Percentiles rank a stretch among this genome's conserved stretches.
Conservation (phyloP, 257 asterid species). For the Primulina eburnea region DNA sequence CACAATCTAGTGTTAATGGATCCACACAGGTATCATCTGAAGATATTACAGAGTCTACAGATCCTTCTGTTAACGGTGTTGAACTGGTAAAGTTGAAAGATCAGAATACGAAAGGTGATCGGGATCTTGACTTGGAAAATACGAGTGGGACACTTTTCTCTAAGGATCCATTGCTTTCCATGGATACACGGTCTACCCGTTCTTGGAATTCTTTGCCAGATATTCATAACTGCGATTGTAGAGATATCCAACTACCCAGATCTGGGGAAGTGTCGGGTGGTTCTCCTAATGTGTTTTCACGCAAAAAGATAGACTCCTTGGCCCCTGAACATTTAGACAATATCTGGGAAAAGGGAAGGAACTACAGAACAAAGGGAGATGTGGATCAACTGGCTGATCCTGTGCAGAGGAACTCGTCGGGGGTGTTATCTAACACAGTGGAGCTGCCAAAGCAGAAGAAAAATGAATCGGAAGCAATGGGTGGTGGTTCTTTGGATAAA, state of each 20-base stretch:
- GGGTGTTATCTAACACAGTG: conserved; percentile 44
- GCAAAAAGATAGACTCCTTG: conserved; percentile 68
- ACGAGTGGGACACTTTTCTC: conserved; percentile 37
- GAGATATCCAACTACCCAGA: conserved; percentile 41
- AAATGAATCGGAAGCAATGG: conserved; percentile 25
- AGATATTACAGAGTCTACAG: conserved; percentile 48
- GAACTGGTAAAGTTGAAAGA: conserved; percentile 86
- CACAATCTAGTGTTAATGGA: conserved; percentile 45
- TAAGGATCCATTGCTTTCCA: conserved; percentile 91
- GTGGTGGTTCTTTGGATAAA: conserved; percentile 21
- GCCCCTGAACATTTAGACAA: conserved; percentile 93
- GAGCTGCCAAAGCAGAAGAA: conserved; percentile 47
- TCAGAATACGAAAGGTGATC: conserved; percentile 33
- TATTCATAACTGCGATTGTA: conserved; percentile 45
- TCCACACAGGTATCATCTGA: conserved; percentile 47
- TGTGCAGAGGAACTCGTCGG: conserved; percentile 35
- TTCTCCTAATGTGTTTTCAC: conserved; percentile 62
- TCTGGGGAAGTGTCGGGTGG: conserved; percentile 90
- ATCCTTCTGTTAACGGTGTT: conserved; percentile 79
- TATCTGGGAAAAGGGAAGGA: conserved; percentile 93
- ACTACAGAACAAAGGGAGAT: conserved; percentile 56
- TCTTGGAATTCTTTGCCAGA: conserved; percentile 80
- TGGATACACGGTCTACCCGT: conserved; percentile 71
- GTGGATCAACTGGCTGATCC: conserved; percentile 36
- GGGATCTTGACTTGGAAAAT: conserved; percentile 34